A percentile compares a stretch with the other conserved stretches of the same genome.
These are phyloP conservation scores for Nicotiana rustica DNA, from an alignment of 305 asterid genomes.

Conservation along the genomic window DNA sequence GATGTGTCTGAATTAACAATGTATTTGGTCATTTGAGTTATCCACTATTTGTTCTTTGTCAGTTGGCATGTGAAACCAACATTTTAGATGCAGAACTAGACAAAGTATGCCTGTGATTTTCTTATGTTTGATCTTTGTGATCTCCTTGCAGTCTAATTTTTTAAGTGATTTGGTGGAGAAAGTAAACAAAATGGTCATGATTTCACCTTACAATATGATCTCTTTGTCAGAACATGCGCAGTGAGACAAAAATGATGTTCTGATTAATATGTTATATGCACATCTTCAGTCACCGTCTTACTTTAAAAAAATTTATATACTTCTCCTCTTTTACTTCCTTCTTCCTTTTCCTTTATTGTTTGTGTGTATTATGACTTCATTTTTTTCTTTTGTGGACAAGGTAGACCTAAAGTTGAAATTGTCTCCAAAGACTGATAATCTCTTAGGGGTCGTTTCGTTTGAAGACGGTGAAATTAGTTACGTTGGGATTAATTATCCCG, in stretches of 20 bases:
- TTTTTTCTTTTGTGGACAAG: no score
- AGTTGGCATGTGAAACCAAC: slow-evolving; percentile 39
- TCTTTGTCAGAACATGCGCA: slow-evolving; percentile 28
- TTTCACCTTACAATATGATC: slow-evolving; percentile 15
- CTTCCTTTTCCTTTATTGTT: background rate
- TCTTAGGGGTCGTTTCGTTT: no score
- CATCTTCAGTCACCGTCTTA: background rate
- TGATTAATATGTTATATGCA: slow-evolving; percentile 22
- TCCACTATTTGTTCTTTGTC: slow-evolving; percentile 30
- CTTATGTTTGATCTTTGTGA: background rate
- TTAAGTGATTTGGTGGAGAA: background rate
- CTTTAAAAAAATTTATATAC: background rate
- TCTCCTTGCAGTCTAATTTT: background rate
- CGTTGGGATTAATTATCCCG: no score
- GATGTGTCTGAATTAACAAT: background rate
- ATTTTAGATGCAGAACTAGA: slow-evolving; percentile 27
- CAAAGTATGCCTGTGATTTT: slow-evolving; percentile 35
- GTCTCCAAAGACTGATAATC: background rate
- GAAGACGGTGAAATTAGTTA: no score
- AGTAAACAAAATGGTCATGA: background rate
- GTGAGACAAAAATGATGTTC: slow-evolving; percentile 25
- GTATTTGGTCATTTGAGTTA: slow-evolving; percentile 14
- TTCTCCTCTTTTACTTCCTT: background rate
- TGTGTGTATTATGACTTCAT: background rate
- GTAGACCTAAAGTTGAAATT: no score